These are phyloP conservation scores for Mrakia gelida DNA, from an alignment of 768 basidiomycete genomes.

Conservation along the genomic window DNA sequence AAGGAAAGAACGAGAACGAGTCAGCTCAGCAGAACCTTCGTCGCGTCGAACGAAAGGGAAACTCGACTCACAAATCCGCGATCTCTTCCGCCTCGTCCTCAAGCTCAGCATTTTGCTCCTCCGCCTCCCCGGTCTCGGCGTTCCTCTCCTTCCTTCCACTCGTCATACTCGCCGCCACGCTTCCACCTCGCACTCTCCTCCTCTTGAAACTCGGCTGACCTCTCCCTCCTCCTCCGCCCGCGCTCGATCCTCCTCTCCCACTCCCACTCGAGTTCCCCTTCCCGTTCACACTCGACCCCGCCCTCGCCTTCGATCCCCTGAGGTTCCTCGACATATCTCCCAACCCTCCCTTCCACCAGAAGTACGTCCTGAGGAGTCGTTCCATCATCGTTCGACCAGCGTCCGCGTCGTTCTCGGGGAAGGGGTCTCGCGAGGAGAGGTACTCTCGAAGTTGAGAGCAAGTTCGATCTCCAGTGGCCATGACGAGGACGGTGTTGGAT, in stretches of 20 bases:
- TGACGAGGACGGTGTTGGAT: slow-evolving; percentile 74
- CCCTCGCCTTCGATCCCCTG: not conserved
- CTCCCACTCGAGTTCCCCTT: not conserved
- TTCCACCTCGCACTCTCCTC: slow-evolving; percentile 70
- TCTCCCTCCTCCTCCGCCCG: not conserved
- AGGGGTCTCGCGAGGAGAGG: slow-evolving; percentile 50
- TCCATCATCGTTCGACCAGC: slow-evolving; percentile 76
- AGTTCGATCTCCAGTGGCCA: slow-evolving; percentile 76
- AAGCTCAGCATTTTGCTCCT: slow-evolving; percentile 43
- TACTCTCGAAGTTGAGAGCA: slow-evolving; percentile 73
- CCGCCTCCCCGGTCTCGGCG: slow-evolving; percentile 36
- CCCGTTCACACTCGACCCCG: not conserved
- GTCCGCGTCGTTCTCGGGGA: slow-evolving; percentile 33
- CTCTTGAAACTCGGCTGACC: slow-evolving; percentile 50
- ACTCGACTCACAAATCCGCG: slow-evolving; percentile 55
- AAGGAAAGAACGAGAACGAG: no score
- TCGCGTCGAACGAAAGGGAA: not conserved
- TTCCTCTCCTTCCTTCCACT: slow-evolving; percentile 32
- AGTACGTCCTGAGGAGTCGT: slow-evolving; percentile 62
- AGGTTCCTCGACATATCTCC: slow-evolving; percentile 37
- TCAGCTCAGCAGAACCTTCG: not conserved
- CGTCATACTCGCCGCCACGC: slow-evolving; percentile 12
- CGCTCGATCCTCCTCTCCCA: not conserved
- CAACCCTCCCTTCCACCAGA: slow-evolving; percentile 70
- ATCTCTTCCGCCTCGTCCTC: slow-evolving; percentile 55